Base-by-base conservation (phyloP, 169 alveolate genomes). In the Plasmodium gaboni region DNA sequence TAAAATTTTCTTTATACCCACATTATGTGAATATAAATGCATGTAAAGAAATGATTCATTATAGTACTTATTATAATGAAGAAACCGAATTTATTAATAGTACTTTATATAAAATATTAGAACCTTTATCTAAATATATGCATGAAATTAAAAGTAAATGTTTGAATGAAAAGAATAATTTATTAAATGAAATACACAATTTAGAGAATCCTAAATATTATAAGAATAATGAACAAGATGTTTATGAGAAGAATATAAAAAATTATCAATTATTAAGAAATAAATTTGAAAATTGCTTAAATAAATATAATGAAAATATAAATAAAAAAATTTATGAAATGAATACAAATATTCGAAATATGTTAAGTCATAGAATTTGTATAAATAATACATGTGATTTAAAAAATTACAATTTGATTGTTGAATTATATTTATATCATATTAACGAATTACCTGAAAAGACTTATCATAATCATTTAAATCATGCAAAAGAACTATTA, bases 241-340 rank as follows among this genome's bases (percentile, higher is more conserved):
- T 19, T 8, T 32, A 1, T n/a, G 15, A 48, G 3, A 9, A 69
- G 22, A 13, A 13, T 10, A 60, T 46, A 1, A 19, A 57, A 26
- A 5, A 2, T 46, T 28, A 24, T 42, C 17, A 24, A 15, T 24
- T 22, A 22, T 9, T 51, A 9, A 17, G 6, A 26, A 53, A 42
- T 51, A 69, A 72, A 9, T 72, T 50, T 72, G 24, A 15, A 46
- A 24, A 72, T 10, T 72, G 85, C 28, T 72, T 72, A 72, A 17
- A 51, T 7, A 19, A 53, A 7, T 7, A 26, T 72, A 13, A 38
- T 19, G 69, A 7, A 9, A 17, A 70, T 22, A 53, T 70, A 46
- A 70, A 44, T 9, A 26, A n/a, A 22, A 13, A 72, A 17, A 51
- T 72, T 51, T 2, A 5, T 10, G 19, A 72, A 13, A 53, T 19